phyloP scores from a whole-genome alignment of 2,329 filamentous ascomycete genomes.

The Alternaria sp. region DNA sequence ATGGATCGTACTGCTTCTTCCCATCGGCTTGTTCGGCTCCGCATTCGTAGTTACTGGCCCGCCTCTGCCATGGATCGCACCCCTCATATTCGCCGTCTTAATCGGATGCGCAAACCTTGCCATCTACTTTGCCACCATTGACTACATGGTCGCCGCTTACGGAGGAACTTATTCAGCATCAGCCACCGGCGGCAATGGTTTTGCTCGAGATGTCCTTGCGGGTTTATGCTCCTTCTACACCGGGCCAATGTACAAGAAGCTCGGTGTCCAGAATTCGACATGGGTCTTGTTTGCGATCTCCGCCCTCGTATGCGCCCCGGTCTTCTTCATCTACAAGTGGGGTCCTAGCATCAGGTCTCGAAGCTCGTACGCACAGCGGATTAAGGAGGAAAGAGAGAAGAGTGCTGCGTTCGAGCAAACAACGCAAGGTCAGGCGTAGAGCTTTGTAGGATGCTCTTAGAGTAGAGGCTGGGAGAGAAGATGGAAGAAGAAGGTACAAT shows the following conservation, averaged over 20 bases:
- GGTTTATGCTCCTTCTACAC: constrained; percentile 70
- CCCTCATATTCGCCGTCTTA: constrained; percentile 56
- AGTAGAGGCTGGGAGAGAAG: background rate
- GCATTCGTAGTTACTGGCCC: constrained; percentile 67
- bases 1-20: constrained; percentile 66
- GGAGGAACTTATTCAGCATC: constrained; percentile 74
- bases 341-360: constrained; percentile 60
- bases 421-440: constrained; percentile 1
- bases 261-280: constrained; percentile 33
- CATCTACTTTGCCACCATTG: constrained; percentile 79
- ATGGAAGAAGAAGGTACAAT: background rate
- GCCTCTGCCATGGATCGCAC: constrained; percentile 69
- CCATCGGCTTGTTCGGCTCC: constrained; percentile 74
- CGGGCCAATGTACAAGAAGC: constrained; percentile 49
- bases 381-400: constrained; percentile 32
- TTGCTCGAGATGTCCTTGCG: constrained; percentile 75
- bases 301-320: constrained; percentile 59
- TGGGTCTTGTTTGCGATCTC: constrained; percentile 60
- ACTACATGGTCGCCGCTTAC: constrained; percentile 80
- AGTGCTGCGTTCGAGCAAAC: constrained; percentile 13
- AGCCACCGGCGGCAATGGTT: constrained; percentile 79
- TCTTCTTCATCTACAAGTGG: constrained; percentile 65
- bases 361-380: constrained; percentile 38
- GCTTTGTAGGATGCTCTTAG: background rate
- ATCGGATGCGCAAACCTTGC: constrained; percentile 75